Evolutionary conservation across 179 eudicot genomes (phyloP).

Genomic region (Corrigiola litoralis): DNA sequence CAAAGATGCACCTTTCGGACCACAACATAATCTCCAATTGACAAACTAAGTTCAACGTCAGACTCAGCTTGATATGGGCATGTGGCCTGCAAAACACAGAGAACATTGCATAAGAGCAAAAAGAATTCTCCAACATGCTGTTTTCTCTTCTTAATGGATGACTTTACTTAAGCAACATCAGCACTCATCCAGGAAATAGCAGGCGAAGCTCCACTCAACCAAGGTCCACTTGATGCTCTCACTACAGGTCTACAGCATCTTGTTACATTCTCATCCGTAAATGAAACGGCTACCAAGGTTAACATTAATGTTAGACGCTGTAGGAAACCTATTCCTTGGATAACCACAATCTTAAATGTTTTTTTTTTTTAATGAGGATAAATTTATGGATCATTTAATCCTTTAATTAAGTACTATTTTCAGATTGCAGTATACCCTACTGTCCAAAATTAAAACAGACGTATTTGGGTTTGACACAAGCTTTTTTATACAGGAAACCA

Average conservation of each 20-base stretch:
- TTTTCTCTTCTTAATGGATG: neutral
- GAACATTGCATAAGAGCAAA: neutral
- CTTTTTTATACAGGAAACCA: neutral
- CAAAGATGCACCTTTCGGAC: slow-evolving; percentile 65
- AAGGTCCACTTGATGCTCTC: too few species aligned
- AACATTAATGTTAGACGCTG: too few species aligned
- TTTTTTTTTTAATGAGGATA: too few species aligned
- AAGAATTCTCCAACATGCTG: neutral
- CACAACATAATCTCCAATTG: slow-evolving; percentile 79
- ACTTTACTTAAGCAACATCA: too few species aligned
- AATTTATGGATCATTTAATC: too few species aligned
- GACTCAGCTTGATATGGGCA: slow-evolving; percentile 81
- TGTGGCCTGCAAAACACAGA: slow-evolving; percentile 46
- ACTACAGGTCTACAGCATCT: too few species aligned
- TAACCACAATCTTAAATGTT: too few species aligned
- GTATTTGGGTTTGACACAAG: neutral
- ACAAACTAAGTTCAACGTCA: slow-evolving; percentile 71
- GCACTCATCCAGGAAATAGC: too few species aligned
- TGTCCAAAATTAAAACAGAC: neutral
- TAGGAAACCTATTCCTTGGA: too few species aligned
- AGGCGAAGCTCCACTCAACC: too few species aligned
- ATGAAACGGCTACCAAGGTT: too few species aligned
- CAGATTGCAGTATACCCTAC: neutral
- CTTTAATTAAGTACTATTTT: neutral
- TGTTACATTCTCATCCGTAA: too few species aligned